These are phyloP conservation scores for Oxytropis ochrocephala DNA, from an alignment of 306 rosid species.

Conservation along the genomic window DNA sequence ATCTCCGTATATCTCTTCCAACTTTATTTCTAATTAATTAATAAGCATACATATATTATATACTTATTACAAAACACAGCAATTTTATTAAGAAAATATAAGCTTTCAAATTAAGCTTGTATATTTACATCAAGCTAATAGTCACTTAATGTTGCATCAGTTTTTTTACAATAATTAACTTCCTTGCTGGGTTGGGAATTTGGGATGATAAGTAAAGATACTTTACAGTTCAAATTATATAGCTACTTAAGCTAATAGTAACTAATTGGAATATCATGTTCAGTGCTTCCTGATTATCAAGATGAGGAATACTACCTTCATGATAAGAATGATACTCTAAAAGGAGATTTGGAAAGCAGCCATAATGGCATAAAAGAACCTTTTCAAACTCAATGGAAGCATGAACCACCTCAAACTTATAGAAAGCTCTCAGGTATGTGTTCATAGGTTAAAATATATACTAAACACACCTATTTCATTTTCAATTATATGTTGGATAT, in stretches of 20 bases:
- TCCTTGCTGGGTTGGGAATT: no score
- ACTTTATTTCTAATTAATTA: background rate
- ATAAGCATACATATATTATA: background rate
- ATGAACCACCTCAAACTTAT: background rate
- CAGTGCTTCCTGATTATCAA: slow-evolving; percentile 30
- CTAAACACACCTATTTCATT: background rate
- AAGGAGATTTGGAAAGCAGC: slow-evolving; percentile 22
- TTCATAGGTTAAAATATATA: background rate
- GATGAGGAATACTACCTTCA: slow-evolving; percentile 11
- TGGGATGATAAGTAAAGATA: background rate
- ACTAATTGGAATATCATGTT: background rate
- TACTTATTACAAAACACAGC: no score
- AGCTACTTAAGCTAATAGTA: background rate
- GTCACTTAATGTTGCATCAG: no score
- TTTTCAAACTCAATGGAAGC: background rate
- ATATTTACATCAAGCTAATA: no score
- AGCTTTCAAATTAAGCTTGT: no score
- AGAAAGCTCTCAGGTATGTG: slow-evolving; percentile 19
- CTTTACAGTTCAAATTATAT: background rate
- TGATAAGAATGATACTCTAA: background rate
- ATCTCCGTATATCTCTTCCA: slow-evolving; percentile 6
- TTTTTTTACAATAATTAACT: no score
- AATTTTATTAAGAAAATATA: no score
- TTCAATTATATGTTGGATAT: background rate
- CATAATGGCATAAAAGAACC: background rate